Evolutionary conservation across 2,329 filamentous ascomycete species (phyloP), one percentile per base, ranked within the genome.

Genomic region (Aspergillus eucalypticola): DNA sequence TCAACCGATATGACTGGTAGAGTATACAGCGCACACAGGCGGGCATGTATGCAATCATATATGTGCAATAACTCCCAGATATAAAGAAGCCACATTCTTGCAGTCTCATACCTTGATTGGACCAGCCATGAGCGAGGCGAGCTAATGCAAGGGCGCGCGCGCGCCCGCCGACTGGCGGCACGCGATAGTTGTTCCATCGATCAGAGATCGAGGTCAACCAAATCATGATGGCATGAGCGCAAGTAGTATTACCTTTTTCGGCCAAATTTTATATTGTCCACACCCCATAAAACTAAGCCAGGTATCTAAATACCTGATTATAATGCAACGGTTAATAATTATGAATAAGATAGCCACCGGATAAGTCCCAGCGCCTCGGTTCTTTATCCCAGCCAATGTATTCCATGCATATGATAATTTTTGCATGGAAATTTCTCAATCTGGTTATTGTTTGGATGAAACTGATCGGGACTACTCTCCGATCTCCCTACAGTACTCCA

Each of bases 101-200:
- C 23, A 41, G 23, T 21, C 13, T 8, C 42, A 50, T 32, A 10
- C 5, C 7, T 13, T 35, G 53, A 55, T 55, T 46, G 53, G 53
- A 5, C 13, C 39, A 46, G 53, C 5, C n/a, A n/a, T 21, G 53
- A 32, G n/a, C 25, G 44, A 27, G 53, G 53, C 53, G 53, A 46
- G 23, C 56, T 58, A 58, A 58, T 58, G 57, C 50, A 59, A 52
- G 50, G 42, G 50, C 51, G 27, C 38, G 50, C 51, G 27, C 38
- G 19, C 35, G 50, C 50, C 21, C 21, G 27, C 35, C 13, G 21
- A 54, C 32, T 42, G 13, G n/a, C n/a, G 17, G 27, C 25, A 50
- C 46, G 46, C 46, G 46, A 50, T 27, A 27, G 41, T 5, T 10
- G 15, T 21, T 8, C 38, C 25, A n/a, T 54, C 25, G 51, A 19